Percentiles rank a stretch among this genome's conserved stretches.
These are phyloP conservation scores for Xylariales sp. DNA, from an alignment of 2,329 filamentous ascomycete genomes.

Conservation along the genomic window DNA sequence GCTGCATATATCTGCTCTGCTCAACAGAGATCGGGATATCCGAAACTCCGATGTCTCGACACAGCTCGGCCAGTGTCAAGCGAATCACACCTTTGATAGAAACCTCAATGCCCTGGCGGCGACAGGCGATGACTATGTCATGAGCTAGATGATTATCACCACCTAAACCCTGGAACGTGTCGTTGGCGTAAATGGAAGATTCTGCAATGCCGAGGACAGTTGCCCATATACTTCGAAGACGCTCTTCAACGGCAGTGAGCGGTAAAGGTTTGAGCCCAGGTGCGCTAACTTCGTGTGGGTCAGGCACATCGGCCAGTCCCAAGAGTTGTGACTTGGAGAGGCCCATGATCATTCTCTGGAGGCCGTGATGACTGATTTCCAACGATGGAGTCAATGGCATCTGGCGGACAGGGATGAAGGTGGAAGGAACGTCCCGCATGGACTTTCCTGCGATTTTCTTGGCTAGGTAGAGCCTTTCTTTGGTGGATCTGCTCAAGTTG, in stretches of 20 bases:
- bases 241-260: slow-evolving; percentile 41
- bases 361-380: slow-evolving; percentile 44
- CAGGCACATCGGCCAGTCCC: slow-evolving; percentile 33
- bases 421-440: slow-evolving; percentile 34
- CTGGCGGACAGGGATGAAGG: slow-evolving; percentile 43
- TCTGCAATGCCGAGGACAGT: slow-evolving; percentile 34
- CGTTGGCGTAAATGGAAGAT: slow-evolving; percentile 34
- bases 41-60: slow-evolving; percentile 24
- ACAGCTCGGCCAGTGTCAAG: slow-evolving; percentile 39
- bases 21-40: slow-evolving; percentile 15
- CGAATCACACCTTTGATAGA: slow-evolving; percentile 38
- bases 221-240: slow-evolving; percentile 45
- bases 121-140: slow-evolving; percentile 39
- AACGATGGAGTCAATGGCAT: slow-evolving; percentile 46
- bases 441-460: slow-evolving; percentile 39
- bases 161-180: slow-evolving; percentile 42
- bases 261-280: slow-evolving; percentile 40
- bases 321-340: slow-evolving; percentile 39
- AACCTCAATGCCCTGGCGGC: slow-evolving; percentile 36
- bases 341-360: slow-evolving; percentile 39
- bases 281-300: slow-evolving; percentile 30
- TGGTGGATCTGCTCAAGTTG: slow-evolving; percentile 33
- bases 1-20: slow-evolving; percentile 8
- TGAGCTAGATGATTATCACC: slow-evolving; percentile 42
- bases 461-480: slow-evolving; percentile 37